Conservation (phyloP, 2,329 filamentous ascomycete species). For the Sphaerulina vaccinii region DNA sequence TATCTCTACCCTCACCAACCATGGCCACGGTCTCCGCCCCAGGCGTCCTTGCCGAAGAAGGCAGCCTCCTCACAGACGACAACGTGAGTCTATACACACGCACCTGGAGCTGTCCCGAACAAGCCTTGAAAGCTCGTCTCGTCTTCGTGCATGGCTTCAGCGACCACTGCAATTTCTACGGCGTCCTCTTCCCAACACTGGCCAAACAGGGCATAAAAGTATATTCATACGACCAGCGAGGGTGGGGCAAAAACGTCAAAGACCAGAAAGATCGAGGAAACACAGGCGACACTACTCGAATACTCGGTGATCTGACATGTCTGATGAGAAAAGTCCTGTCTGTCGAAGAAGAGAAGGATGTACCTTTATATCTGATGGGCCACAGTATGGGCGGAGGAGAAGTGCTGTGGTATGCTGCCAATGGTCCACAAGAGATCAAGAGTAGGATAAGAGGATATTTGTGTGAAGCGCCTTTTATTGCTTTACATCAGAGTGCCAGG, state of each 20-base stretch:
- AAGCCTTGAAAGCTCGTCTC: conserved; percentile 62
- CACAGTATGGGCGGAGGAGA: conserved; percentile 90
- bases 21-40: conserved; percentile 12
- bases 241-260: conserved; percentile 76
- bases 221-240: conserved; percentile 77
- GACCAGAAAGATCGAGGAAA: conserved; percentile 72
- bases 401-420: conserved; percentile 59
- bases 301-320: conserved; percentile 74
- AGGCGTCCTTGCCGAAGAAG: conserved; percentile 46
- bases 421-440: conserved; percentile 53
- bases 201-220: conserved; percentile 71
- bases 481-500: conserved; percentile 63
- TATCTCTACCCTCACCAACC: too few relatives aligned
- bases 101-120: conserved; percentile 51
- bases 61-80: conserved; percentile 52
- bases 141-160: conserved; percentile 88
- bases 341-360: conserved; percentile 15
- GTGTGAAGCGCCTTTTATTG: conserved; percentile 75
- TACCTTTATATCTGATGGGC: conserved; percentile 79
- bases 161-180: conserved; percentile 77
- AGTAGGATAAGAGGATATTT: conserved; percentile 69
- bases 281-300: conserved; percentile 69
- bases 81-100: conserved; percentile 59
- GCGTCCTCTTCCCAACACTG: conserved; percentile 69
- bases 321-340: conserved; percentile 57